Evolutionary conservation across 148 eudicot species (phyloP).

Genomic region (Vaccinium macrocarpon): DNA sequence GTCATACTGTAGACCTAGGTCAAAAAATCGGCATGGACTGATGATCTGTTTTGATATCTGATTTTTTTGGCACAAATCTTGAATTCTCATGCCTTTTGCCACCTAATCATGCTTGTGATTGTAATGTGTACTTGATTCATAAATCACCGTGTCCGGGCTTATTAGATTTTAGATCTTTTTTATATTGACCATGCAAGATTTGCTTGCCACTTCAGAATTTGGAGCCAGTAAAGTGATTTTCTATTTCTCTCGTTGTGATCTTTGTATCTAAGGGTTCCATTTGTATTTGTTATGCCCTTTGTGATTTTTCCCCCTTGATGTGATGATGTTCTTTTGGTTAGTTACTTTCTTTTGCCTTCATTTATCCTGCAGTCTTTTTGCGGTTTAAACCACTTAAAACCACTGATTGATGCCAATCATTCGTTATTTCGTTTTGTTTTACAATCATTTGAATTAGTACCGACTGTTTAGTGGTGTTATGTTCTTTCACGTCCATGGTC

Average conservation of each 20-base stretch:
- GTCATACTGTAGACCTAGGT: neutral
- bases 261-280: neutral
- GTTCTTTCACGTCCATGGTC: neutral
- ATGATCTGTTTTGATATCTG: neutral
- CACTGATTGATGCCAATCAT: neutral
- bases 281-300: neutral
- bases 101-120: slow-evolving; percentile 1
- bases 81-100: neutral
- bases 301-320: neutral
- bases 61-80: neutral
- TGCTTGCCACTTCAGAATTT: neutral
- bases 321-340: neutral
- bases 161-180: neutral
- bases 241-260: neutral
- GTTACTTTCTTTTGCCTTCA: neutral
- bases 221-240: neutral
- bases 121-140: neutral
- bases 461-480: neutral
- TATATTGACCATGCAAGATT: neutral
- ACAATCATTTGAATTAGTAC: neutral
- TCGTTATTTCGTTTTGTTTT: neutral
- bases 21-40: neutral
- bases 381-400: neutral
- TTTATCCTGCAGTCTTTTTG: neutral
- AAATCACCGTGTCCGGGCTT: neutral